Evolutionary conservation across 2,329 filamentous ascomycete species (phyloP).

Genomic region (Chaetomium olivaceum): DNA sequence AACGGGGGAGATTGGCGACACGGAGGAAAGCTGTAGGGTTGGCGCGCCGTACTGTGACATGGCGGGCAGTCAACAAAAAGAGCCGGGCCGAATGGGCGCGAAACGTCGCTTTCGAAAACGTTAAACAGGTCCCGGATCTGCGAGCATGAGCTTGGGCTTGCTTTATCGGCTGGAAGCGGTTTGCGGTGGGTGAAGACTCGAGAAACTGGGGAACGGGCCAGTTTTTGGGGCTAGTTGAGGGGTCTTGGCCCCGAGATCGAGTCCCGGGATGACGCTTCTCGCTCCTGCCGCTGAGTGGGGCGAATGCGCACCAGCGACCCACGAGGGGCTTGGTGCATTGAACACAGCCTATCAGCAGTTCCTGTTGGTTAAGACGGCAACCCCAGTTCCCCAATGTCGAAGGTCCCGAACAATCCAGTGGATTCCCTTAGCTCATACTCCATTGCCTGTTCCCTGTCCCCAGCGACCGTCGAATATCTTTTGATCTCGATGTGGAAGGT

Average conservation of each 20-base stretch:
- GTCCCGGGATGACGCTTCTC: conserved; percentile 18
- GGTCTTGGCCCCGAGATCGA: conserved; percentile 21
- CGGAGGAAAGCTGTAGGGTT: conserved; percentile 27
- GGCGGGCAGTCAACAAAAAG: conserved; percentile 17
- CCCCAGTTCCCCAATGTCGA: conserved; percentile 15
- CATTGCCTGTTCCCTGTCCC: conserved; percentile 9
- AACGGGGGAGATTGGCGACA: conserved; percentile 32
- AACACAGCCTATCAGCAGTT: conserved; percentile 16
- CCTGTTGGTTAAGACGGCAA: background rate
- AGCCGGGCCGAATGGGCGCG: conserved; percentile 2
- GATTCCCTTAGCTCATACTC: conserved; percentile 12
- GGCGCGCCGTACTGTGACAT: conserved; percentile 34
- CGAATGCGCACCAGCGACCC: background rate
- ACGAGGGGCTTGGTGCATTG: conserved; percentile 4
- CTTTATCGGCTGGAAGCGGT: conserved; percentile 34
- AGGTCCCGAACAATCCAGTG: conserved; percentile 13
- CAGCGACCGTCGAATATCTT: background rate
- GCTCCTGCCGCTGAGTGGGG: conserved; percentile 7
- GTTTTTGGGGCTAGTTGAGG: conserved; percentile 29
- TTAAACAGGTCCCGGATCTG: conserved; percentile 3
- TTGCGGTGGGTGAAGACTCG: conserved; percentile 37
- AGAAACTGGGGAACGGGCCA: conserved; percentile 27
- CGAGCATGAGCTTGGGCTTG: conserved; percentile 7
- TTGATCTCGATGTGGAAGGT: conserved; percentile 17
- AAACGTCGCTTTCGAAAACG: conserved; percentile 6